phyloP scores from a whole-genome alignment of 1,139 yeast genomes.

The Sugiyamaella sp. region DNA sequence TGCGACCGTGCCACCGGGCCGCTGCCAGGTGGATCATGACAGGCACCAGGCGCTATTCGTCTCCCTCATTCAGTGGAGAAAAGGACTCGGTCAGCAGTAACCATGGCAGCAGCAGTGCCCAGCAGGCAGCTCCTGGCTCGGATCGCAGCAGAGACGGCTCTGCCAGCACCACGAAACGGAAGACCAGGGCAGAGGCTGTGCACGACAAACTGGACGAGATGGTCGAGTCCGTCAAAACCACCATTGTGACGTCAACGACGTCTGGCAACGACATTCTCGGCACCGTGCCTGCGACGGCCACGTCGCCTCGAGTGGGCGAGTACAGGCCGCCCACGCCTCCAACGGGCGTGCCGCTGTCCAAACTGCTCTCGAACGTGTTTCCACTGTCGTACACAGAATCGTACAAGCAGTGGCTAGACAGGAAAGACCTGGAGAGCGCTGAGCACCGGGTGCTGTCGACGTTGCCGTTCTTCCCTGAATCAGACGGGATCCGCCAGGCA shows the following conservation, averaged over 20 bases:
- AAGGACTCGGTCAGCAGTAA: not conserved
- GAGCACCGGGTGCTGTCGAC: slow-evolving; percentile 52
- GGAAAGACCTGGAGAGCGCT: slow-evolving; percentile 45
- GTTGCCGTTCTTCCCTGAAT: slow-evolving; percentile 63
- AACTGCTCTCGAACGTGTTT: slow-evolving; percentile 38
- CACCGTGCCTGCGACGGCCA: not conserved
- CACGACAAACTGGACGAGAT: slow-evolving; percentile 8
- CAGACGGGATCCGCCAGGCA: slow-evolving; percentile 53
- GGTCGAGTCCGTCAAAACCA: slow-evolving; percentile 12
- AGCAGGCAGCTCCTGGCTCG: not conserved
- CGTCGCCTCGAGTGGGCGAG: not conserved
- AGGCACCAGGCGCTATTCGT: not conserved
- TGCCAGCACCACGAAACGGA: not conserved
- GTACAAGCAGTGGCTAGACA: slow-evolving; percentile 49
- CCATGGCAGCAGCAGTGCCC: too few species aligned
- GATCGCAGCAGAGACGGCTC: too few species aligned
- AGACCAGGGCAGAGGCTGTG: slow-evolving; percentile 1
- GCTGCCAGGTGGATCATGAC: slow-evolving; percentile 3
- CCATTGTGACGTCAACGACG: slow-evolving; percentile 18
- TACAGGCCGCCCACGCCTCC: slow-evolving; percentile 41
- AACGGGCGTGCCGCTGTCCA: slow-evolving; percentile 39
- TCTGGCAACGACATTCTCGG: slow-evolving; percentile 20
- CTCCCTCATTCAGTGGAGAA: slow-evolving; percentile 12
- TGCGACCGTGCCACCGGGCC: too few species aligned
- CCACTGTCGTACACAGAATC: slow-evolving; percentile 48